These are phyloP conservation scores for Gymnopus androsaceus DNA, from an alignment of 1,284 basidiomycete genomes.

Conservation along the genomic window DNA sequence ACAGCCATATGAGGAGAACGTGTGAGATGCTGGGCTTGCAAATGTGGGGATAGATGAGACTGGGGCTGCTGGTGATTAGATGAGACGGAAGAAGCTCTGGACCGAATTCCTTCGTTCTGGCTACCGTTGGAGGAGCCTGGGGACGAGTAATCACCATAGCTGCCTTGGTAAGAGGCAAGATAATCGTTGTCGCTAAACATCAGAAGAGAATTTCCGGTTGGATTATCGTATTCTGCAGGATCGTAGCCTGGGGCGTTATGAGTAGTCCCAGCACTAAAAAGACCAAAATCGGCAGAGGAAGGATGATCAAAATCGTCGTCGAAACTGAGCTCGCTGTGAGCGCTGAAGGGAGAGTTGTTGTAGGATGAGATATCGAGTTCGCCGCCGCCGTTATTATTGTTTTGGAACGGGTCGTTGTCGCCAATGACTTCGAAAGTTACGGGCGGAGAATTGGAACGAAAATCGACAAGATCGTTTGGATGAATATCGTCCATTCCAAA, in stretches of 20 bases:
- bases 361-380: conserved; percentile 44
- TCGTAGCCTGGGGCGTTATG: conserved; percentile 46
- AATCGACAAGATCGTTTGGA: conserved; percentile 6
- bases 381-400: conserved; percentile 20
- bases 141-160: conserved; percentile 53
- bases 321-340: conserved; percentile 63
- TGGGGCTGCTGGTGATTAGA: conserved; percentile 41
- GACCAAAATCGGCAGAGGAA: conserved; percentile 26
- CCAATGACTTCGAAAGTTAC: conserved; percentile 22
- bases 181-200: conserved; percentile 58
- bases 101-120: conserved; percentile 48
- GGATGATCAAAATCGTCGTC: conserved; percentile 39
- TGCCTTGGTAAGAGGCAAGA: conserved; percentile 40
- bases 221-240: conserved; percentile 66
- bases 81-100: conserved; percentile 66
- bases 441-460: conserved; percentile 19
- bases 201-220: conserved; percentile 47
- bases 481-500: conserved; percentile 8
- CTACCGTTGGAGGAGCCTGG: conserved; percentile 56
- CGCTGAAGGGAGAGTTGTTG: conserved; percentile 68
- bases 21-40: conserved; percentile 29
- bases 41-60: conserved; percentile 18
- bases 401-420: conserved; percentile 16
- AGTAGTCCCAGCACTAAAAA: conserved; percentile 30
- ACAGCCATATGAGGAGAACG: conserved; percentile 57